These are phyloP conservation scores for Ambrosia artemisiifolia DNA, from an alignment of 129 eudicot genomes.

Conservation along the genomic window DNA sequence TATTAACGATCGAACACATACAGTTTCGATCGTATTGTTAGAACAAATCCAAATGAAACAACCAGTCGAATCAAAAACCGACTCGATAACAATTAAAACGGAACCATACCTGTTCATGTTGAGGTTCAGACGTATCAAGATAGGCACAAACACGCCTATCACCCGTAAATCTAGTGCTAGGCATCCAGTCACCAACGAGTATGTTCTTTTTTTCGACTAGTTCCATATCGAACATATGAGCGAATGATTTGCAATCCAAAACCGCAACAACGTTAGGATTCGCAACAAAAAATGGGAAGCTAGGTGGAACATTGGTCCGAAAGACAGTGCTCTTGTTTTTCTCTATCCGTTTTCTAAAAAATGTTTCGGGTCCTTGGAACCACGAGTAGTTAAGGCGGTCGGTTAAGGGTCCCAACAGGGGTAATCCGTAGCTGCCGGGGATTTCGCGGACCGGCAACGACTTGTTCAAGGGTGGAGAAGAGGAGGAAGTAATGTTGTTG, in stretches of 20 bases:
- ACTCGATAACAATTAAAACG: neutral
- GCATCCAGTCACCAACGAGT: conserved; percentile 60
- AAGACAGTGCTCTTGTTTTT: conserved; percentile 57
- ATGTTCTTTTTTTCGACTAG: conserved; percentile 55
- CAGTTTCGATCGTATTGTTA: no score
- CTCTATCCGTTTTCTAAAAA: conserved; percentile 39
- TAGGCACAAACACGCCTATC: conserved; percentile 53
- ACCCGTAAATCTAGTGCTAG: conserved; percentile 52
- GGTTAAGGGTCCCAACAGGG: conserved; percentile 44
- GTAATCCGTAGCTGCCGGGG: conserved; percentile 59
- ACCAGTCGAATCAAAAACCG: conserved; percentile 7
- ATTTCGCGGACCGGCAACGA: conserved; percentile 33
- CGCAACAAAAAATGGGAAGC: conserved; percentile 41
- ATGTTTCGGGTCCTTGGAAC: conserved; percentile 38
- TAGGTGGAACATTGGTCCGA: conserved; percentile 73
- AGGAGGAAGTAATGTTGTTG: conserved; percentile 1
- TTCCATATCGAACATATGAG: conserved; percentile 54
- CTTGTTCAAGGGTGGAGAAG: conserved; percentile 9
- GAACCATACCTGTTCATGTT: conserved; percentile 36
- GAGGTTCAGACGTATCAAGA: conserved; percentile 60
- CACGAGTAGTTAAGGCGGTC: conserved; percentile 53
- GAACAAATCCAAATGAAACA: neutral
- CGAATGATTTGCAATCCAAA: conserved; percentile 47
- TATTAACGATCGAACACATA: no score
- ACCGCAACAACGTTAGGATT: conserved; percentile 58